phyloP scores from a whole-genome alignment of 192 early-diverging fungal species.

The Hyaloraphidium curvatum region DNA sequence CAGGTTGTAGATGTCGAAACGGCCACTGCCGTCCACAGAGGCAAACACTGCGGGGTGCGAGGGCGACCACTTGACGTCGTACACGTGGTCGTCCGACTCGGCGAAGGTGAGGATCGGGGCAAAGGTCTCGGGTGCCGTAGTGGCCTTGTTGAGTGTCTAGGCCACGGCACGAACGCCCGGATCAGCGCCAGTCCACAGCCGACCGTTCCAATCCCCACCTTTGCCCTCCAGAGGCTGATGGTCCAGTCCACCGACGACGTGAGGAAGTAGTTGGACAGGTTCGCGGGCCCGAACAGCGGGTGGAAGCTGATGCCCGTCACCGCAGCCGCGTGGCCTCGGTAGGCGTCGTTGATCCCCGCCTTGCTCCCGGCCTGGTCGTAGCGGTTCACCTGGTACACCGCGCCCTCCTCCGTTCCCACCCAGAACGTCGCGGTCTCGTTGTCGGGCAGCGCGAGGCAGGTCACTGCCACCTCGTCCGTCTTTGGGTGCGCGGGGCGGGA shows the following conservation, averaged over 20 bases:
- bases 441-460: conserved; percentile 73
- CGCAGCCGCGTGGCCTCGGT: conserved; percentile 71
- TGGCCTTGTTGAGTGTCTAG: conserved; percentile 20
- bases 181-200: not conserved
- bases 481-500: conserved; percentile 49
- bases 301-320: conserved; percentile 86
- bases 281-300: conserved; percentile 42
- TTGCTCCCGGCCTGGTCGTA: conserved; percentile 91
- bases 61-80: conserved; percentile 95
- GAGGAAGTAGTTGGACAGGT: conserved; percentile 75
- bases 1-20: conserved; percentile 84
- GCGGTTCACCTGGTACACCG: conserved; percentile 82
- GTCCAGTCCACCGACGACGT: conserved; percentile 94
- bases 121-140: conserved; percentile 20
- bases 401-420: conserved; percentile 93
- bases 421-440: conserved; percentile 84
- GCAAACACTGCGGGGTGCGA: conserved; percentile 88
- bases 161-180: conserved; percentile 25
- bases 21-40: conserved; percentile 72
- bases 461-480: conserved; percentile 87
- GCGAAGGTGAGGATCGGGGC: conserved; percentile 73
- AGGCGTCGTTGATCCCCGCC: conserved; percentile 74
- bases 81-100: conserved; percentile 86
- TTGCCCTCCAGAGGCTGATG: conserved; percentile 81
- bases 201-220: conserved; percentile 11